These are phyloP conservation scores for Cercospora brassicicola DNA, from an alignment of 2,329 filamentous ascomycete genomes.

Conservation along the genomic window DNA sequence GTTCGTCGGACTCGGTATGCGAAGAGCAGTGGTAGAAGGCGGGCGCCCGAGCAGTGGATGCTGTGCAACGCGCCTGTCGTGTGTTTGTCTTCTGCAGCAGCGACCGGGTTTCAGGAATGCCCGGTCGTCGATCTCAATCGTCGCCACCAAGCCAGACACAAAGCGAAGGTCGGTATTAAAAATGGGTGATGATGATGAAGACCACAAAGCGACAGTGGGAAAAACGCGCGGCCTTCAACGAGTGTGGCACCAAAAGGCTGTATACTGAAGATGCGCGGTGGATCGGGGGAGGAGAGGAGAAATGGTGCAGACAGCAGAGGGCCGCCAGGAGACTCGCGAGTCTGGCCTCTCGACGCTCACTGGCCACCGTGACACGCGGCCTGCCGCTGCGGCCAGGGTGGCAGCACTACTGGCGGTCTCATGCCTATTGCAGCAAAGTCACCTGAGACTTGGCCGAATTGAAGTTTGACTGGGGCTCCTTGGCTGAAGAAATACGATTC, in stretches of 20 bases:
- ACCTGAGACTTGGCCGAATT: slow-evolving; percentile 2
- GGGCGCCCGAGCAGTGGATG: slow-evolving; percentile 9
- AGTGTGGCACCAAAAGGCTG: slow-evolving; percentile 11
- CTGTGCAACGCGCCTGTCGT: slow-evolving; percentile 13
- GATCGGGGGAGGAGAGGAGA: not conserved
- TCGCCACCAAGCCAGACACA: slow-evolving; percentile 11
- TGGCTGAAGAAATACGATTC: slow-evolving; percentile 1
- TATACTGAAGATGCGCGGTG: not conserved
- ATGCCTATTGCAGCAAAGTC: not conserved
- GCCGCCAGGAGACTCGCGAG: not conserved
- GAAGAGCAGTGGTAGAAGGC: not conserved
- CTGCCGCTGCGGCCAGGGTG: not conserved
- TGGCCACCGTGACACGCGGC: slow-evolving; percentile 2
- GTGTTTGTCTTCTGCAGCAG: slow-evolving; percentile 9
- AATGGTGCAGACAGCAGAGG: not conserved
- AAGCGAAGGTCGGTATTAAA: slow-evolving; percentile 14
- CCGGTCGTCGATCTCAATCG: slow-evolving; percentile 7
- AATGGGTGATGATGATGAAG: not conserved
- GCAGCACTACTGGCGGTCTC: not conserved
- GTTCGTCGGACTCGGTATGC: not conserved
- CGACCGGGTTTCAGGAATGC: slow-evolving; percentile 9
- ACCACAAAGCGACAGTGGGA: slow-evolving; percentile 15
- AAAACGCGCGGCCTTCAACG: slow-evolving; percentile 12
- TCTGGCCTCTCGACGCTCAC: slow-evolving; percentile 6
- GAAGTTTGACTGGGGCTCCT: not conserved